These are phyloP conservation scores for Zalerion maritima DNA, from an alignment of 495 filamentous ascomycete genomes.

Conservation along the genomic window DNA sequence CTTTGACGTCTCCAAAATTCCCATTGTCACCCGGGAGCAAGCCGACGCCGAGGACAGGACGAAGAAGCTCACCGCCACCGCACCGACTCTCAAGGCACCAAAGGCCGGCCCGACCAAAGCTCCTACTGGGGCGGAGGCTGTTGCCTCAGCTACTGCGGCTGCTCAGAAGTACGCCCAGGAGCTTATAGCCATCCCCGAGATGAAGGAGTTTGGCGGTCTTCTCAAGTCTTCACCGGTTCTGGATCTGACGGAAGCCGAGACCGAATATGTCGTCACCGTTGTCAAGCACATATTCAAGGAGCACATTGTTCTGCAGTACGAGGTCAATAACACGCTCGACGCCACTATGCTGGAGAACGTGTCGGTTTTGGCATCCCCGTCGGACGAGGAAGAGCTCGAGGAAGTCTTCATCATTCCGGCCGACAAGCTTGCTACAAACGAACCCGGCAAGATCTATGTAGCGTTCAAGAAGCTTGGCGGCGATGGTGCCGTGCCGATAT, in stretches of 20 bases:
- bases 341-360: slow-evolving; percentile 85
- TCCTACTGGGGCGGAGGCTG: slow-evolving; percentile 53
- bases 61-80: slow-evolving; percentile 84
- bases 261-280: slow-evolving; percentile 87
- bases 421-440: slow-evolving; percentile 61
- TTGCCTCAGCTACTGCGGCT: slow-evolving; percentile 54
- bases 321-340: slow-evolving; percentile 92
- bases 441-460: slow-evolving; percentile 87
- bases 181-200: slow-evolving; percentile 75
- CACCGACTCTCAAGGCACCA: slow-evolving; percentile 89
- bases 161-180: slow-evolving; percentile 80
- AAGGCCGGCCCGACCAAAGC: slow-evolving; percentile 70
- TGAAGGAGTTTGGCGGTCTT: slow-evolving; percentile 72
- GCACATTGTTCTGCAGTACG: slow-evolving; percentile 90
- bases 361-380: slow-evolving; percentile 70
- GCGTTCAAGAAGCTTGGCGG: slow-evolving; percentile 74
- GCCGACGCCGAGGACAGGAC: slow-evolving; percentile 93
- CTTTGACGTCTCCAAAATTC: slow-evolving; percentile 82
- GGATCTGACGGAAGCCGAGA: slow-evolving; percentile 91
- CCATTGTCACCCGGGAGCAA: slow-evolving; percentile 91
- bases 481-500: slow-evolving; percentile 53
- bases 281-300: slow-evolving; percentile 98
- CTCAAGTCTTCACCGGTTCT: slow-evolving; percentile 79
- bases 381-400: slow-evolving; percentile 65
- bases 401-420: slow-evolving; percentile 92